These are phyloP conservation scores for Penicillium ochrochloron DNA, from an alignment of 495 filamentous ascomycete species.

Conservation along the genomic window DNA sequence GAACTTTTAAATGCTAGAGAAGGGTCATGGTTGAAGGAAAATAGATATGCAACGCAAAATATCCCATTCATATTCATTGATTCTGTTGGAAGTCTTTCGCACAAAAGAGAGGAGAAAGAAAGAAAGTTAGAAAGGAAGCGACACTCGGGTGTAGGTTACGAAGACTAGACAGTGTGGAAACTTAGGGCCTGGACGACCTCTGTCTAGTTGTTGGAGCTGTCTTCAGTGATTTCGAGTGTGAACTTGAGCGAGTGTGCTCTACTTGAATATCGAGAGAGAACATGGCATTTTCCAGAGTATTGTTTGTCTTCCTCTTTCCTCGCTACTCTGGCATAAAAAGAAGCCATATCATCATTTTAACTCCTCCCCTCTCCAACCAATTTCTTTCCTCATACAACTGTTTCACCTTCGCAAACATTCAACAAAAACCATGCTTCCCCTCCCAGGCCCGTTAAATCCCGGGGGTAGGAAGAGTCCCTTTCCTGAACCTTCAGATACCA, in stretches of 20 bases:
- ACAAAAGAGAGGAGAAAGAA: no score
- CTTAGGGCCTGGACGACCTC: neutral
- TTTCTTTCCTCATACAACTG: neutral
- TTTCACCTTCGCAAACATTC: neutral
- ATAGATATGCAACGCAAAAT: neutral
- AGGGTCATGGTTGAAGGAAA: neutral
- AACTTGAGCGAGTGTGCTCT: no score
- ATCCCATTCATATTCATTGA: neutral
- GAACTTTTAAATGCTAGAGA: no score
- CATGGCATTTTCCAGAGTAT: neutral
- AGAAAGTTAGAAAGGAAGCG: no score
- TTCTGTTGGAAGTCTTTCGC: neutral
- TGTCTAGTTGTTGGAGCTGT: neutral
- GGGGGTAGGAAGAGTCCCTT: neutral
- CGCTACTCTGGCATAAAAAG: neutral
- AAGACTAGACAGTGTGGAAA: neutral
- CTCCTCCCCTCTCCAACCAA: neutral
- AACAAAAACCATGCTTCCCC: neutral
- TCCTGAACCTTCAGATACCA: neutral
- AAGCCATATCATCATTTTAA: neutral
- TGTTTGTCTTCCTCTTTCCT: constrained; percentile 3
- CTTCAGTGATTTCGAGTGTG: neutral
- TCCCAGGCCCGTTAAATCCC: neutral
- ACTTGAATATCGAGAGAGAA: neutral
- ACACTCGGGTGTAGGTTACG: neutral